phyloP scores from a whole-genome alignment of 352 stramenopile species.

The Globisporangium barbulae region DNA sequence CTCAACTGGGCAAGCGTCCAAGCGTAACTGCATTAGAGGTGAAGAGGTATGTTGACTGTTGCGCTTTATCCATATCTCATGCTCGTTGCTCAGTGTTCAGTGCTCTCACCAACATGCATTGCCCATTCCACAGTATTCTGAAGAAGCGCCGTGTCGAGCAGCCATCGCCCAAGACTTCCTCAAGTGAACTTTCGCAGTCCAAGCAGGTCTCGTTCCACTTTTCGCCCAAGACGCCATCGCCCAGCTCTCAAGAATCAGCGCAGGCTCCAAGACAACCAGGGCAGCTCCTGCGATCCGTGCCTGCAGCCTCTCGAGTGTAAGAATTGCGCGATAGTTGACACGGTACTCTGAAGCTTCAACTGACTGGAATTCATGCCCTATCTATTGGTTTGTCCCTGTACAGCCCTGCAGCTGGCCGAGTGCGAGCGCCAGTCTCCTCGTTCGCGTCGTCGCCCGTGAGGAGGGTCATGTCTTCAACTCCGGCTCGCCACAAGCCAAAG shows the following conservation, averaged over 20 bases:
- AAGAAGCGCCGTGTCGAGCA: constrained; percentile 49
- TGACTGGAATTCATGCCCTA: not conserved
- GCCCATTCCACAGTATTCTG: constrained; percentile 40
- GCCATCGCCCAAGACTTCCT: constrained; percentile 4
- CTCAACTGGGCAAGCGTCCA: constrained; percentile 15
- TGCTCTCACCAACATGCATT: not conserved
- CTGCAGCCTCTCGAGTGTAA: constrained; percentile 37
- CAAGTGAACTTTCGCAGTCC: constrained; percentile 3
- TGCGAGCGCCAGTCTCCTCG: constrained; percentile 33
- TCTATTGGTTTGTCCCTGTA: constrained; percentile 14
- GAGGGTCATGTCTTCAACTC: constrained; percentile 27
- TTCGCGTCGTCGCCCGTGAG: constrained; percentile 24
- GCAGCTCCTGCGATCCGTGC: constrained; percentile 23
- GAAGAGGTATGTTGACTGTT: constrained; percentile 16
- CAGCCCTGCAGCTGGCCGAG: constrained; percentile 32
- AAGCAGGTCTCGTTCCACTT: constrained; percentile 77
- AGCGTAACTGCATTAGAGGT: constrained; percentile 10
- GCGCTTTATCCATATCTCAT: not conserved
- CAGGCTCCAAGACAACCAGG: constrained; percentile 25
- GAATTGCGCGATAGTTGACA: not conserved
- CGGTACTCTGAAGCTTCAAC: not conserved
- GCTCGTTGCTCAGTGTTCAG: constrained; percentile 17
- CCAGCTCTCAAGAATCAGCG: constrained; percentile 1
- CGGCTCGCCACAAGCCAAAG: constrained; percentile 48
- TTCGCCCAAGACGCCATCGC: constrained; percentile 12